Base-by-base conservation (phyloP, 2,329 filamentous ascomycete genomes). In the Chaetomiaceae sp. region DNA sequence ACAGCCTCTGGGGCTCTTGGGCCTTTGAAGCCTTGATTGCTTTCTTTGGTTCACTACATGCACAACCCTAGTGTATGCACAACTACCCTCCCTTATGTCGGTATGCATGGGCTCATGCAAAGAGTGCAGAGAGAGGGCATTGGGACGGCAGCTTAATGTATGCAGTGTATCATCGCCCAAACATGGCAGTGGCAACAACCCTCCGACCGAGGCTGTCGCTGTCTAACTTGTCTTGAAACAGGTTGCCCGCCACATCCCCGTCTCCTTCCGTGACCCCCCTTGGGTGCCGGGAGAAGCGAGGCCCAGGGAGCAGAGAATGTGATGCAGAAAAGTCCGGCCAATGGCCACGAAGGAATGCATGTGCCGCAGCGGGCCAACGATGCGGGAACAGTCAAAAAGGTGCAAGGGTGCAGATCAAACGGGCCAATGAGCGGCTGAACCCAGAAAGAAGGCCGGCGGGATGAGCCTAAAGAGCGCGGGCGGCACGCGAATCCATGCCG, bases 391-490 rank as follows among this genome's bases (percentile, higher is more conserved):
- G 21, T 50, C 44, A 12, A 50, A 48, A 47, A 17, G 17, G 44
- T 37, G 30, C 44, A 48, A 48, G 53, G 48, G 37, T 55, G 53
- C 44, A 48, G 47, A 25, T 42, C 20, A 23, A 19, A 35, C 42
- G 23, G 33, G 35, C 55, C 55, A 56, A 55, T 58, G 19, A 40
- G 33, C 47, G 41, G 33, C 50, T 50, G 56, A 50, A 50, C 49
- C 53, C 53, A 54, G 50, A 54, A 57, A 12, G 40, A 50, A 56
- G 52, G 58, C 39, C 48, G 41, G 51, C 62, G 60, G 62, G 62
- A 62, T 59, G 62, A 62, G 62, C 62, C 62, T 63, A 62, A 62
- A 41, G 59, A 44, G 55, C 48, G 58, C 58, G 57, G 58, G 56
- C 56, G 57, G 58, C 54, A 60, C 58, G 54, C 54, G 44, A 56